Percentiles rank a stretch among this genome's conserved stretches.
These are phyloP conservation scores for Pythium myriotylum DNA, from an alignment of 352 stramenopile species.

Conservation along the genomic window DNA sequence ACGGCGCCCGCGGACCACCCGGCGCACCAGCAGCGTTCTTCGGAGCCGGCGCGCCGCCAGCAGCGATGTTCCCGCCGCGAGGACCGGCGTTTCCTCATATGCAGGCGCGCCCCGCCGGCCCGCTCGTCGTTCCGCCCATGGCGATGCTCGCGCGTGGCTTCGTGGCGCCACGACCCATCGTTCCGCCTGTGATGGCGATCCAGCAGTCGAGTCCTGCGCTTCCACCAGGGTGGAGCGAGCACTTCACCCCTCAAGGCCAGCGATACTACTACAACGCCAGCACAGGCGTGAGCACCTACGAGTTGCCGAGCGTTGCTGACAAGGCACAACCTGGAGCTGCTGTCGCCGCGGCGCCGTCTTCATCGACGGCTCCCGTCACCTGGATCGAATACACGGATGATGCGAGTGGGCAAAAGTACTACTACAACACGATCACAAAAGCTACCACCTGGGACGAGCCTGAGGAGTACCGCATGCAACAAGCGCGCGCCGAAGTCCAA, in stretches of 20 bases:
- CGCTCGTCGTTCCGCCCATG: conserved; percentile 15
- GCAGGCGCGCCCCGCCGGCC: conserved; percentile 2
- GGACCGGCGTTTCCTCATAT: conserved; percentile 22
- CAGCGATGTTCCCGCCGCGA: conserved; percentile 12
- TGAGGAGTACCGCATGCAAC: conserved; percentile 75
- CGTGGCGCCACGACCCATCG: neutral
- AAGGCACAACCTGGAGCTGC: neutral
- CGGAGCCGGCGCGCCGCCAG: conserved; percentile 9
- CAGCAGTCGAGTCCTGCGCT: conserved; percentile 12
- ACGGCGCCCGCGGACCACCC: neutral
- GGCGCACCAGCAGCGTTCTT: neutral
- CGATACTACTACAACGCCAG: conserved; percentile 66
- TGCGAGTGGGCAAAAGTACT: conserved; percentile 68
- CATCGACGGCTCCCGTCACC: conserved; percentile 18
- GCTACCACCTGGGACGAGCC: conserved; percentile 83
- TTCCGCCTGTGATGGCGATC: neutral
- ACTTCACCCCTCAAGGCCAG: conserved; percentile 51
- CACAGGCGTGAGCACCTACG: conserved; percentile 69
- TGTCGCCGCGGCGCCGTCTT: neutral
- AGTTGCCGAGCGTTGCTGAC: conserved; percentile 30
- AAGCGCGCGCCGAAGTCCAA: conserved; percentile 69
- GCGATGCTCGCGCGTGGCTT: conserved; percentile 31
- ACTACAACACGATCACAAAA: conserved; percentile 78
- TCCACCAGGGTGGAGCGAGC: conserved; percentile 65
- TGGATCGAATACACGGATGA: conserved; percentile 87